A percentile compares a stretch with the other conserved stretches of the same genome.
These are phyloP conservation scores for Sporothrix pseudoabietina DNA, from an alignment of 2,329 filamentous ascomycete species.

Conservation along the genomic window DNA sequence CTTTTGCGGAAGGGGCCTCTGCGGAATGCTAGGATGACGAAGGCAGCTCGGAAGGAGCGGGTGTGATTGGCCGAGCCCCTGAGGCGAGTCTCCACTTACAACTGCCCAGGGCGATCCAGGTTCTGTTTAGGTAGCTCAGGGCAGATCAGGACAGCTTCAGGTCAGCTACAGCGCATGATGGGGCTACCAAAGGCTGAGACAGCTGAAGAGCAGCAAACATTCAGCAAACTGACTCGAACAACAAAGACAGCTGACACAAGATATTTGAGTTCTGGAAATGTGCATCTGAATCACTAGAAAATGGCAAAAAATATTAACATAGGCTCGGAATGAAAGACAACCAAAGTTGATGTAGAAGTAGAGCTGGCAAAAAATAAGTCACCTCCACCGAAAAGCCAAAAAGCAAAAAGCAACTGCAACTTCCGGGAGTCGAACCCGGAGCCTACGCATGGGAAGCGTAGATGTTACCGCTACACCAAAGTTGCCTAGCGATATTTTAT, in stretches of 20 bases:
- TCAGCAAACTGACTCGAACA: background rate
- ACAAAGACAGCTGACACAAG: too few species aligned
- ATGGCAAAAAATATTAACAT: too few species aligned
- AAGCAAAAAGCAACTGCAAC: constrained; percentile 34
- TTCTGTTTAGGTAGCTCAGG: background rate
- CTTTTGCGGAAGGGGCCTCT: constrained; percentile 2
- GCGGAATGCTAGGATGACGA: constrained; percentile 22
- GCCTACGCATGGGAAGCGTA: constrained; percentile 40
- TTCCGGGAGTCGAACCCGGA: constrained; percentile 40
- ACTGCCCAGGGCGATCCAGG: background rate
- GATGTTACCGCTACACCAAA: constrained; percentile 41
- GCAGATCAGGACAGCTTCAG: background rate
- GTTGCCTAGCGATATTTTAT: constrained; percentile 28
- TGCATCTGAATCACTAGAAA: too few species aligned
- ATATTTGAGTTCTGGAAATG: too few species aligned
- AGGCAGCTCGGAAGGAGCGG: background rate
- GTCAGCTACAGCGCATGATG: background rate
- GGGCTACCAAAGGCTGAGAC: too few species aligned
- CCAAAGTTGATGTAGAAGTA: background rate
- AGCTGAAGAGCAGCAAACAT: too few species aligned
- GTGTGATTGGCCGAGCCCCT: constrained; percentile 16
- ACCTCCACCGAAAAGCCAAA: background rate
- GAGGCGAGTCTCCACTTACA: background rate
- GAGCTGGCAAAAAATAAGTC: background rate
- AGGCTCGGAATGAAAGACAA: too few species aligned